Percentiles rank a stretch among this genome's conserved stretches.
Evolutionary conservation across 2,329 filamentous ascomycete genomes (phyloP).

Genomic region (Fusarium sp.): DNA sequence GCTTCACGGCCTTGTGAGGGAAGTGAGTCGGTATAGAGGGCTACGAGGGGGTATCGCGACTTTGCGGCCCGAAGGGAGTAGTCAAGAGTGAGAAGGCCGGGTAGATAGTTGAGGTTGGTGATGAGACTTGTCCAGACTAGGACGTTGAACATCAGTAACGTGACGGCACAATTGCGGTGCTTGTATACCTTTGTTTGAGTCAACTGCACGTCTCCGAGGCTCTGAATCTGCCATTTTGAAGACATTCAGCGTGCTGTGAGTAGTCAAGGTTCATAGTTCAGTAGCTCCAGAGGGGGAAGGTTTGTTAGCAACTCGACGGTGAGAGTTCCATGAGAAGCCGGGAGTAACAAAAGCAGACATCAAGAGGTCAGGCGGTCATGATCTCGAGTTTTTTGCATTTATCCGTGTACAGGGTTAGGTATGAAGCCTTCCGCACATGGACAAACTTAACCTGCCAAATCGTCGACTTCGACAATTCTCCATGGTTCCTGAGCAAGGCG

Average conservation of each 20-base stretch:
- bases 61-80: constrained; percentile 74
- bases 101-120: constrained; percentile 84
- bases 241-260: neutral
- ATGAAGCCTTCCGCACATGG: neutral
- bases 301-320: neutral
- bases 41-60: constrained; percentile 81
- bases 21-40: constrained; percentile 83
- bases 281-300: constrained; percentile 20
- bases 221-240: constrained; percentile 35
- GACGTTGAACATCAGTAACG: constrained; percentile 1
- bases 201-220: constrained; percentile 45
- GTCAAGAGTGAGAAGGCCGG: constrained; percentile 84
- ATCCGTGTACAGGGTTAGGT: neutral
- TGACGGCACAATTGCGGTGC: neutral
- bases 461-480: constrained; percentile 16
- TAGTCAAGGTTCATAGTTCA: neutral
- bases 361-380: neutral
- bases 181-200: constrained; percentile 52
- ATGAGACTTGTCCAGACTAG: constrained; percentile 89
- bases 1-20: constrained; percentile 74
- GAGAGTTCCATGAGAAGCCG: neutral
- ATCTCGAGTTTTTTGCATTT: neutral
- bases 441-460: constrained; percentile 12
- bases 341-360: neutral
- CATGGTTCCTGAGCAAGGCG: neutral